Percentiles rank a stretch among this genome's conserved stretches.
These are phyloP conservation scores for Penicillium sclerotigenum DNA, from an alignment of 2,329 filamentous ascomycete species.

Conservation along the genomic window DNA sequence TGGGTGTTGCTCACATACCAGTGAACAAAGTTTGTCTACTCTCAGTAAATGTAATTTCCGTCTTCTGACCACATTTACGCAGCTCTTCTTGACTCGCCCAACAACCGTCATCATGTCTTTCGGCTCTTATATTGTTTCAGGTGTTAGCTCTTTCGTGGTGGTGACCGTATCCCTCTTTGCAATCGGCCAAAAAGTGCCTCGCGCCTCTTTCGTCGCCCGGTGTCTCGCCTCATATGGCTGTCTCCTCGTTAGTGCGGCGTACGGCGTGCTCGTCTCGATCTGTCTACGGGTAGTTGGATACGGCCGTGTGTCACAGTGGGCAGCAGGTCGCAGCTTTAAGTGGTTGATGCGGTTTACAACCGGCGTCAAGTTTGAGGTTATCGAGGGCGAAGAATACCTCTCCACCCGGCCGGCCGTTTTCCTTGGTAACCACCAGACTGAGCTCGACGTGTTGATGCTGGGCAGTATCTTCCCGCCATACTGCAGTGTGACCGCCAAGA, in stretches of 20 bases:
- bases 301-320: conserved; percentile 79
- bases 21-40: not conserved
- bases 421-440: conserved; percentile 91
- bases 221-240: conserved; percentile 47
- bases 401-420: conserved; percentile 79
- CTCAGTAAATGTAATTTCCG: not conserved
- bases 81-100: conserved; percentile 21
- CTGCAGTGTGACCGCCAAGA: conserved; percentile 91
- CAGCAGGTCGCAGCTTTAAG: conserved; percentile 74
- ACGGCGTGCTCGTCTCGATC: conserved; percentile 73
- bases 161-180: conserved; percentile 52
- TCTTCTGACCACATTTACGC: conserved; percentile 4
- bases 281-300: conserved; percentile 68
- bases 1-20: not conserved
- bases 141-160: conserved; percentile 63
- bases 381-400: conserved; percentile 66
- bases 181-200: conserved; percentile 42
- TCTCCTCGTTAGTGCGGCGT: conserved; percentile 55
- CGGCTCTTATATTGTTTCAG: conserved; percentile 57
- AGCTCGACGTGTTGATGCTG: conserved; percentile 90
- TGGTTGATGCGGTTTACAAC: conserved; percentile 71
- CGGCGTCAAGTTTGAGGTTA: conserved; percentile 69
- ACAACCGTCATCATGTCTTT: conserved; percentile 54
- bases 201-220: conserved; percentile 46
- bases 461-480: conserved; percentile 85